Percentiles rank a stretch among this genome's conserved stretches.
These are phyloP conservation scores for Liriodendron chinense DNA, from an alignment of 164 flowering plant species.

Conservation along the genomic window DNA sequence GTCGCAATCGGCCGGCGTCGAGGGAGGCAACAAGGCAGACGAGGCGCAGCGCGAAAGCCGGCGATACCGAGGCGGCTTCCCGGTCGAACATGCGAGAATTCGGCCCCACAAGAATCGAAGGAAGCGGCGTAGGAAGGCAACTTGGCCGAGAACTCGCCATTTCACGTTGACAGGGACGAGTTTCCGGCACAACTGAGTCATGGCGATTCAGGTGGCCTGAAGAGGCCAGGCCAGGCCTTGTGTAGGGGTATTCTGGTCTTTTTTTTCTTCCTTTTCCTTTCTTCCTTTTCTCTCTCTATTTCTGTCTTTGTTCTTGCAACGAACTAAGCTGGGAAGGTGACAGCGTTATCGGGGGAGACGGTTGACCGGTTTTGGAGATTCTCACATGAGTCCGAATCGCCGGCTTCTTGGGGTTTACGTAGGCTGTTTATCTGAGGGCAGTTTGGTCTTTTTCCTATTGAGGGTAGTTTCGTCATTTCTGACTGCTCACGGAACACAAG, in stretches of 20 bases:
- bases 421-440: not conserved
- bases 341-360: constrained; percentile 24
- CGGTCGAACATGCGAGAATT: constrained; percentile 53
- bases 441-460: not conserved
- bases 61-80: constrained; percentile 40
- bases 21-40: constrained; percentile 7
- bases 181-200: constrained; percentile 61
- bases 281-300: not conserved
- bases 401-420: constrained; percentile 35
- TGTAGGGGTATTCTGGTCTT: not conserved
- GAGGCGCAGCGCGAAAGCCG: constrained; percentile 28
- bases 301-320: not conserved
- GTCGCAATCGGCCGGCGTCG: constrained; percentile 11
- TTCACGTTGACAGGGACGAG: constrained; percentile 35
- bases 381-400: constrained; percentile 40
- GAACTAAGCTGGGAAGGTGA: constrained; percentile 13
- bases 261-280: constrained; percentile 2
- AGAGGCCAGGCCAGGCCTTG: constrained; percentile 17
- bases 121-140: constrained; percentile 40
- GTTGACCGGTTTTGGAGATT: constrained; percentile 52
- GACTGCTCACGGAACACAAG: not conserved
- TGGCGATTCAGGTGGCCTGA: constrained; percentile 26
- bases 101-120: constrained; percentile 58
- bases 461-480: constrained; percentile 24
- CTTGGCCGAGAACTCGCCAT: constrained; percentile 36